Evolutionary conservation across 2,329 filamentous ascomycete genomes (phyloP), one percentile per base, ranked within the genome.

Genomic region (Alternaria gansuensis): DNA sequence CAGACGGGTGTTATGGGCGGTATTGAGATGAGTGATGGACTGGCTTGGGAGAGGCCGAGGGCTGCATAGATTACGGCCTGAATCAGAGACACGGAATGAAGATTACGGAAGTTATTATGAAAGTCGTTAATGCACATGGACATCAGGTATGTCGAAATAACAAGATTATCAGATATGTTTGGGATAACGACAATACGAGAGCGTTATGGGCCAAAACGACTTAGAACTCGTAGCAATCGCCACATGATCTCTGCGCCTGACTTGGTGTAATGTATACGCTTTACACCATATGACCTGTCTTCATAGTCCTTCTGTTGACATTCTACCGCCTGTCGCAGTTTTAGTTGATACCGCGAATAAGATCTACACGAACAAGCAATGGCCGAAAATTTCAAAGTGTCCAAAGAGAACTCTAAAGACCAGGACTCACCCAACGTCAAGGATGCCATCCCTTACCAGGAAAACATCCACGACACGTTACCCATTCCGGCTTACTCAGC

Each of bases 41-140:
- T 51, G 23, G 62, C 52, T 34, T 73, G 70, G 65, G 71, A 73
- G 61, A 66, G 67, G 52, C 61, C 64, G 55, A 62, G 68, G 63
- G 57, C 10, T 23, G 49, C 31, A 24, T 63, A 60, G 44, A 6
- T 29, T 34, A 7, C 4, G 23, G 21, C 8, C 2, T 3, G 24
- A 4, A 17, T 23, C 11, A 17, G n/a, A 17, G 24, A 29, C 6
- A 17, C 4, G 17, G 5, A 21, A 31, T 31, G 21, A 31, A 36
- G 33, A 46, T 9, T 26, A 37, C 9, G 17, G 36, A 34, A 24
- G 34, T 40, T 23, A 7, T 2, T 9, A 36, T 39, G 26, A 7
- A 24, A 21, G 17, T 26, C 3, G 49, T 28, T 37, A 33, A 57
- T 45, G 21, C 31, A 57, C 54, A 51, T 31, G 10, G 33, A 33